These are phyloP conservation scores for Phytopythium litorale DNA, from an alignment of 352 stramenopile species.

Conservation along the genomic window DNA sequence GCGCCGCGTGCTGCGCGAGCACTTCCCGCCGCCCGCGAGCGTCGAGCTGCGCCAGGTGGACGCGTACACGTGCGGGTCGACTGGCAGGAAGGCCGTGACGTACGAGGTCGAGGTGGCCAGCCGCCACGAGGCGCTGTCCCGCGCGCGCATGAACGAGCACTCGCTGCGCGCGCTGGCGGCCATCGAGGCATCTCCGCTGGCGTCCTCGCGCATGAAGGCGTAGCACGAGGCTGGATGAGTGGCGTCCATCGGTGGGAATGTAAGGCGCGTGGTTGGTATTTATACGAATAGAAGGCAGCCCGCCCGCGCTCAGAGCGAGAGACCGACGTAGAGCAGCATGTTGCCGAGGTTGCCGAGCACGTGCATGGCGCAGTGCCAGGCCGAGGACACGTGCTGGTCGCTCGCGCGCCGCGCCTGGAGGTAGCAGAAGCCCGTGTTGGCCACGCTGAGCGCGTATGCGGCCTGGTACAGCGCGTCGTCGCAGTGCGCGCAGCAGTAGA, in stretches of 20 bases:
- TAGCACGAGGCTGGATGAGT: no score
- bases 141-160: conserved; percentile 46
- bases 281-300: conserved; percentile 1
- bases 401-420: conserved; percentile 45
- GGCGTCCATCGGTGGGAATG: no score
- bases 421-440: conserved; percentile 76
- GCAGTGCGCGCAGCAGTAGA: conserved; percentile 62
- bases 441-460: conserved; percentile 58
- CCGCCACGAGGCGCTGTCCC: conserved; percentile 31
- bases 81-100: conserved; percentile 48
- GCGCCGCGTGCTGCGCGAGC: conserved; percentile 25
- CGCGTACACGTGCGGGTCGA: conserved; percentile 50
- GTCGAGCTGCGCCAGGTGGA: conserved; percentile 46
- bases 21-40: conserved; percentile 34
- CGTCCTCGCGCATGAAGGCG: conserved; percentile 29
- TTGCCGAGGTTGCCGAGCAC: conserved; percentile 75
- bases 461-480: conserved; percentile 50
- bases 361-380: conserved; percentile 78
- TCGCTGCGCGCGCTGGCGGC: conserved; percentile 30
- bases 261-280: conserved; percentile 3
- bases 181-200: conserved; percentile 53
- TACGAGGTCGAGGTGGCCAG: conserved; percentile 53
- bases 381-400: conserved; percentile 66
- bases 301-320: conserved; percentile 31
- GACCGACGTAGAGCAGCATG: conserved; percentile 67